phyloP scores from a whole-genome alignment of 495 filamentous ascomycete species.

The Hypoxylon lienhwacheense region DNA sequence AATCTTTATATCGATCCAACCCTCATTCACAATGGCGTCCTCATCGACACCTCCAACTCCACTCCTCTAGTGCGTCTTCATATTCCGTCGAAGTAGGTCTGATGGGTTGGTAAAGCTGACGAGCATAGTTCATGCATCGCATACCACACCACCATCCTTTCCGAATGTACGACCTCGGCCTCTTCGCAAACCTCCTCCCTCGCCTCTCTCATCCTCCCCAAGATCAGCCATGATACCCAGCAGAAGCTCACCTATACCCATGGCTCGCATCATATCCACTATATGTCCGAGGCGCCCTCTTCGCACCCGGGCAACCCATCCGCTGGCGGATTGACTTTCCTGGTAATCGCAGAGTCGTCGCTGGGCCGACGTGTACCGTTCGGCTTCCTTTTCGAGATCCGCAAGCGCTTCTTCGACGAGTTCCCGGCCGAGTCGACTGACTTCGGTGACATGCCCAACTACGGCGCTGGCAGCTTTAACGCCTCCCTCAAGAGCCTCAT shows the following conservation, averaged over 20 bases:
- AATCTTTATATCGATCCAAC: background rate
- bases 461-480: conserved; percentile 90
- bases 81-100: conserved; percentile 8
- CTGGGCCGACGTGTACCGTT: conserved; percentile 88
- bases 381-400: conserved; percentile 88
- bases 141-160: conserved; percentile 84
- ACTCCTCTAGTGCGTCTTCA: conserved; percentile 71
- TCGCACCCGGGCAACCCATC: conserved; percentile 57
- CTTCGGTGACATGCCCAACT: conserved; percentile 77
- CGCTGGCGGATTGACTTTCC: conserved; percentile 79
- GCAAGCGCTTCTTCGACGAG: conserved; percentile 78
- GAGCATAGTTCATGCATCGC: conserved; percentile 80
- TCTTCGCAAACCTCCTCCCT: conserved; percentile 77
- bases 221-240: conserved; percentile 77
- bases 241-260: conserved; percentile 95
- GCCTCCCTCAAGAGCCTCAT: conserved; percentile 73
- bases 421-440: conserved; percentile 71
- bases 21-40: conserved; percentile 64
- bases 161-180: conserved; percentile 83
- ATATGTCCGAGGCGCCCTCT: conserved; percentile 82
- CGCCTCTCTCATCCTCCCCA: conserved; percentile 92
- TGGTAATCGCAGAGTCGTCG: conserved; percentile 75
- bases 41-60: conserved; percentile 75
- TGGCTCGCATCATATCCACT: conserved; percentile 89
- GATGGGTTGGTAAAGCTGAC: conserved; percentile 11